Evolutionary conservation across 495 filamentous ascomycete genomes (phyloP).

Genomic region (Xylaria acuta): DNA sequence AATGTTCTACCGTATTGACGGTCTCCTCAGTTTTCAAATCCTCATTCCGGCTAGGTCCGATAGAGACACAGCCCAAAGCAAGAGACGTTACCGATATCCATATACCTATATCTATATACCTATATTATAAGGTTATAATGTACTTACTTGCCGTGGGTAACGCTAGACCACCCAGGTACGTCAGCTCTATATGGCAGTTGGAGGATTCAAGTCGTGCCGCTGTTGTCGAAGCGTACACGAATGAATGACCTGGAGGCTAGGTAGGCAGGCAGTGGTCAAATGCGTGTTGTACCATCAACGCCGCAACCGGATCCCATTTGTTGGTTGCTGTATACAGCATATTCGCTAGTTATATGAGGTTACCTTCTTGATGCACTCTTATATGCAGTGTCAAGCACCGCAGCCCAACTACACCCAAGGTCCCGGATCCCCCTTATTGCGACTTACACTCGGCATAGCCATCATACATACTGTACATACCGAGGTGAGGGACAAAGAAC

Average conservation of each 20-base stretch:
- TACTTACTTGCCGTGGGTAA: not conserved
- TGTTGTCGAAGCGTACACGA: not conserved
- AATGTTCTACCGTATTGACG: slow-evolving; percentile 6
- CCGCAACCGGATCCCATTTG: not conserved
- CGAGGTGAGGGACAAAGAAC: not conserved
- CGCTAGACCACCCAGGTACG: not conserved
- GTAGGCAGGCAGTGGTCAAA: not conserved
- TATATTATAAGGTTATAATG: not conserved
- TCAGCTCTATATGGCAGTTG: not conserved
- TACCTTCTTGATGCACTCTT: slow-evolving; percentile 20
- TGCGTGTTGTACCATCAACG: not conserved
- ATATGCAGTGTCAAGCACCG: slow-evolving; percentile 18
- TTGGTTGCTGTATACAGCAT: not conserved
- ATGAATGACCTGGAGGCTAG: too few species aligned
- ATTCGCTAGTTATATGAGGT: slow-evolving; percentile 14
- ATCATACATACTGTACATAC: slow-evolving; percentile 11
- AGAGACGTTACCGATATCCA: not conserved
- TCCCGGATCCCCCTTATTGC: slow-evolving; percentile 23
- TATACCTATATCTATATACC: not conserved
- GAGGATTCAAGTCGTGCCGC: not conserved
- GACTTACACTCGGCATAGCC: not conserved
- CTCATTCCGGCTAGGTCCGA: not conserved
- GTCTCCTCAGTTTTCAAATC: not conserved
- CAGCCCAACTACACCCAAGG: slow-evolving; percentile 25
- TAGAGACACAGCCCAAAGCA: not conserved